These are phyloP conservation scores for Carex sylvatica DNA, from an alignment of 202 grass and related monocot genomes.

Conservation along the genomic window DNA sequence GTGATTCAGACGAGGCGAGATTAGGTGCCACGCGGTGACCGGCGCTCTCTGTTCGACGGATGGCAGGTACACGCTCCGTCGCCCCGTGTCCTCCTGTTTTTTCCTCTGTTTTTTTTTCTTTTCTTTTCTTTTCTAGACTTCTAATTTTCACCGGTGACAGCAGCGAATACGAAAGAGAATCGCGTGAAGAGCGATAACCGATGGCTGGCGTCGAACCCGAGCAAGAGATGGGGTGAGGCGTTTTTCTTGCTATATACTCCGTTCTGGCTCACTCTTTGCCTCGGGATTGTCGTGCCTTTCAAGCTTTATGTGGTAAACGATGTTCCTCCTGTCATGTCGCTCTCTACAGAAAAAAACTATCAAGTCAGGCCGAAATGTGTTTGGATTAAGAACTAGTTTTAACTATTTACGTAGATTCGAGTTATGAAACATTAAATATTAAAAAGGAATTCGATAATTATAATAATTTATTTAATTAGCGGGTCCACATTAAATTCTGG, in stretches of 20 bases:
- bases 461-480: slow-evolving; percentile 1
- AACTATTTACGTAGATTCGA: not conserved
- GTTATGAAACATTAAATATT: not conserved
- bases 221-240: slow-evolving; percentile 87
- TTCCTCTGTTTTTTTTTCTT: no score
- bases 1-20: not conserved
- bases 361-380: not conserved
- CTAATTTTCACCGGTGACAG: not conserved
- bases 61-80: not conserved
- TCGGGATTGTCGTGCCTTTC: slow-evolving; percentile 80
- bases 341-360: not conserved
- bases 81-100: not conserved
- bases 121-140: not conserved
- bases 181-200: slow-evolving; percentile 11
- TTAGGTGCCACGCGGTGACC: not conserved
- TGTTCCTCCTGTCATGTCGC: not conserved
- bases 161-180: slow-evolving; percentile 26
- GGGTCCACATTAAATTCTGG: not conserved
- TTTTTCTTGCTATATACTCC: slow-evolving; percentile 97
- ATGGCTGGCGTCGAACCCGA: slow-evolving; percentile 63
- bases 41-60: not conserved
- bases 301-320: slow-evolving; percentile 81
- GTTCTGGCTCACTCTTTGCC: slow-evolving; percentile 86
- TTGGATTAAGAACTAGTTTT: not conserved
- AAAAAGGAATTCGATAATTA: not conserved